phyloP scores from a whole-genome alignment of 768 basidiomycete species.

The Boletus insuetus region DNA sequence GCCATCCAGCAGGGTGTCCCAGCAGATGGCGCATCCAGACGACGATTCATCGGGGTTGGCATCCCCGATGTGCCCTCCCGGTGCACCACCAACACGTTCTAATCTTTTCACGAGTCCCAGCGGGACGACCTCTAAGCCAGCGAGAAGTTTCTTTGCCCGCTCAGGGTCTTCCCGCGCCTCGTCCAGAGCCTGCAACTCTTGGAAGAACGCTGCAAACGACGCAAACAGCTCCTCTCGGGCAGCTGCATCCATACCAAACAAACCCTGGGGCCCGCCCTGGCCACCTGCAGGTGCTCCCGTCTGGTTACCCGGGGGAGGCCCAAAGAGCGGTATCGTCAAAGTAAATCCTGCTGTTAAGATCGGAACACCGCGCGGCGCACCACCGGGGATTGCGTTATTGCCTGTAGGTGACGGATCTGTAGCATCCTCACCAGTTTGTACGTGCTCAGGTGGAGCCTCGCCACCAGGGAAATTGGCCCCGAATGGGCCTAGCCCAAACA shows the following conservation, averaged over 20 bases:
- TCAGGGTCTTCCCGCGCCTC: constrained; percentile 60
- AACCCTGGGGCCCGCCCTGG: constrained; percentile 7
- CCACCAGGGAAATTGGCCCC: constrained; percentile 12
- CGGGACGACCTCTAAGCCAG: constrained; percentile 65
- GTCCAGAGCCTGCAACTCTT: constrained; percentile 28
- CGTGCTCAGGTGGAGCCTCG: constrained; percentile 21
- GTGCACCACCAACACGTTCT: constrained; percentile 45
- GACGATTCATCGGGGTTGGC: constrained; percentile 34
- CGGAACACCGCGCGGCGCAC: constrained; percentile 20
- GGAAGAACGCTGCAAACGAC: constrained; percentile 28
- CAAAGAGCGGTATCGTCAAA: constrained; percentile 36
- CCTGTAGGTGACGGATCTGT: constrained; percentile 16
- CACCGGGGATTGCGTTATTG: constrained; percentile 25
- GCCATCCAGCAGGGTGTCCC: constrained; percentile 59
- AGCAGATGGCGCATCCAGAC: constrained; percentile 70
- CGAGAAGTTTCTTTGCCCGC: constrained; percentile 60
- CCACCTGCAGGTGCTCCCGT: constrained; percentile 5
- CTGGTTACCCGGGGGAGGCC: constrained; percentile 10
- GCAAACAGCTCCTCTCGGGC: constrained; percentile 23
- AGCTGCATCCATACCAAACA: constrained; percentile 18
- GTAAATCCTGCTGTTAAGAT: constrained; percentile 32
- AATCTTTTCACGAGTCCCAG: constrained; percentile 63
- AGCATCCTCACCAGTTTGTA: constrained; percentile 28
- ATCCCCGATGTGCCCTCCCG: constrained; percentile 31
- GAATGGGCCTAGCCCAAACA: constrained; percentile 23